Evolutionary conservation across 371 early-diverging fungal genomes (phyloP), one percentile per base, ranked within the genome.

Genomic region (Dinochytrium kinnereticum): DNA sequence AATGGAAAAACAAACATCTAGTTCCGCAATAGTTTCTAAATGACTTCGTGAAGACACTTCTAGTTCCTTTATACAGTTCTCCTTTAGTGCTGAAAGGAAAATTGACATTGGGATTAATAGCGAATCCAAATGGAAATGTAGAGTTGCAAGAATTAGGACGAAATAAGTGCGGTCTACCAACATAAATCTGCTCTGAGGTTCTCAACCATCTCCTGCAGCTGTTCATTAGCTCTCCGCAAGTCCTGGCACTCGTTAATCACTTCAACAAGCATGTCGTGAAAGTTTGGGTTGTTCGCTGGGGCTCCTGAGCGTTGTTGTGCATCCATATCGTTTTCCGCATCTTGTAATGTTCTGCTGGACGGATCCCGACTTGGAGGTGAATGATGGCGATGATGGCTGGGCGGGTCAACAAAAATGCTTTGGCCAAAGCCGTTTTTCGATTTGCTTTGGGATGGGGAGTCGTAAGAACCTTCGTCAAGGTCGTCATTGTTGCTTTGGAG

Each of bases 181-280:
- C 61, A 3, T 13, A 61, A 39, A 30, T 71, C 67, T 37, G 44
- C 33, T 33, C 51, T 40, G 13, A 73, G 40, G 7, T 15, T 31
- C 59, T 70, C 39, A 2, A 59, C 34, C 40, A 66, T 44, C 21
- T 51, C 59, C 37, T 55, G 34, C 13, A 76, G 38, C 2, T 53
- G 33, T 44, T 51, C 64, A 66, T 70, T 68, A n/a, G 68, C 72
- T 1, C 19, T 3, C 38, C 76, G 44, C 36, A 80, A 49, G 51
- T 68, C 72, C 34, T 71, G 64, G 24, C 66, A 66, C 69, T 82
- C 81, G 38, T 77, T 61, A 33, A 70, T 69, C 1, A 75, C 75
- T 37, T 80, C 77, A 1, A 51, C 39, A 0, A 79, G 67, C 68
- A 79, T 67, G 36, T 67, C 76, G 37, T 74, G 70, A 34, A 73